phyloP scores from a whole-genome alignment of 495 filamentous ascomycete species.

The Trichoderma virens region DNA sequence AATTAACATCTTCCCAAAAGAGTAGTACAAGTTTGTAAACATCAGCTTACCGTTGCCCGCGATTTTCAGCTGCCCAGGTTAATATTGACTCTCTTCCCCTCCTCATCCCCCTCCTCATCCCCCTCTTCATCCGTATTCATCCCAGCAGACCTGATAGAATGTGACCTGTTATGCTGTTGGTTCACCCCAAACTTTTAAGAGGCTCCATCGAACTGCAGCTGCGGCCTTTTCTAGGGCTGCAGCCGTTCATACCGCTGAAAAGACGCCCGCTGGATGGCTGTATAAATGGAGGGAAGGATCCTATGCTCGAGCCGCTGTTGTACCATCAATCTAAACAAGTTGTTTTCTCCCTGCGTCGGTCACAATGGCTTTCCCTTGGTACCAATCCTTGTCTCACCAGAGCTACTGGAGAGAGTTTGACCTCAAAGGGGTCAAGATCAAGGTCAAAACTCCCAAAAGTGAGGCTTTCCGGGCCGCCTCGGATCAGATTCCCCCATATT shows the following conservation, averaged over 20 bases:
- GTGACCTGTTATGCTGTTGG: background rate
- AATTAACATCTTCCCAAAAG: too few species aligned
- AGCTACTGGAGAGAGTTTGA: slow-evolving; percentile 5
- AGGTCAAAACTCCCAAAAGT: background rate
- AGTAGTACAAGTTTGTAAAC: too few species aligned
- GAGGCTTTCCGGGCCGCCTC: background rate
- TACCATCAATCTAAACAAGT: background rate
- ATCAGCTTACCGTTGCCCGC: too few species aligned
- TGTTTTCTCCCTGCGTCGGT: background rate
- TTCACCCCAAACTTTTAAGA: background rate
- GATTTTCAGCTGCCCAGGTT: too few species aligned
- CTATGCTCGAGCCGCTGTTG: background rate
- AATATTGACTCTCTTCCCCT: too few species aligned
- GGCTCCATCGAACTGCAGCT: background rate
- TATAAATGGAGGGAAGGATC: background rate
- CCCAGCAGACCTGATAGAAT: background rate
- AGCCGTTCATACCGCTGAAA: background rate
- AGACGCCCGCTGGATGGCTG: background rate
- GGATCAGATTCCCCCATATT: slow-evolving; percentile 10
- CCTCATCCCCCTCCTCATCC: background rate
- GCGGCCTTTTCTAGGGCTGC: background rate
- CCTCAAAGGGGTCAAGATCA: slow-evolving; percentile 7
- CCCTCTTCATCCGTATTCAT: background rate
- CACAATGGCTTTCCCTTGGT: slow-evolving; percentile 3
- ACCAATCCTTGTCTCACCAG: background rate